Base-by-base conservation (phyloP, 1,284 basidiomycete species). In the Tranzscheliella williamsii region DNA sequence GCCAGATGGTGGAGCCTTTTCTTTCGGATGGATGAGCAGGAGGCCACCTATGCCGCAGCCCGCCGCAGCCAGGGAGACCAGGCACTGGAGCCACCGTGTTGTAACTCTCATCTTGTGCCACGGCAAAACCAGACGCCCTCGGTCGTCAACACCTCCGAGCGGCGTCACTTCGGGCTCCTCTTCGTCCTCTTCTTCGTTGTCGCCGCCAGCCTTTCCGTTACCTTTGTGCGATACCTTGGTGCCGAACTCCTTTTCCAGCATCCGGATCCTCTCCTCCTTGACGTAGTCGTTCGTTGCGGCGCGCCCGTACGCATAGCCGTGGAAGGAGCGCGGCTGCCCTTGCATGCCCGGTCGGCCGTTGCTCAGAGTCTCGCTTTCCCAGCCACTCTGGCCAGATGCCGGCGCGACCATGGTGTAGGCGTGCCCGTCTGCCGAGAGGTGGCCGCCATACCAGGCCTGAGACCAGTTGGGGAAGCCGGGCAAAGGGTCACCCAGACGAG, bases 161-260 rank as follows among this genome's bases (percentile, higher is more conserved):
- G 51, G 47, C 9, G 54, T 38, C 20, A 42, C 42, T 5, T 51
- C 67, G 16, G 22, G 16, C 32, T 62, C 58, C 4, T 35, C 34
- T 2, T 64, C 46, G n/a, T 68, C 48, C 1, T 62, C 63, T 4
- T 47, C 47, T 6, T 50, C 50, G 12, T 39, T 50, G 23, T 43
- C 45, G n/a, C 44, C 39, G 2, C 20, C 38, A 5, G 26, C 36
- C 34, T 47, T 49, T 12, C 43, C 42, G 27, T 52, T 60, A 8
- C 45, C 41, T 21, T 58, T 51, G 35, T 40, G 60, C n/a, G 38
- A 42, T 36, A 67, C 37, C 42, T 56, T 67, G 15, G 60, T 48
- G 4, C 70, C 70, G 30, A 72, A 72, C 27, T 72, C 58, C 43
- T 67, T 65, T 31, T 70, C 70, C 11, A 72, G 50, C 67, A 72